Evolutionary conservation across 768 basidiomycete species (phyloP).

Genomic region (Pleurotus tuoliensis): DNA sequence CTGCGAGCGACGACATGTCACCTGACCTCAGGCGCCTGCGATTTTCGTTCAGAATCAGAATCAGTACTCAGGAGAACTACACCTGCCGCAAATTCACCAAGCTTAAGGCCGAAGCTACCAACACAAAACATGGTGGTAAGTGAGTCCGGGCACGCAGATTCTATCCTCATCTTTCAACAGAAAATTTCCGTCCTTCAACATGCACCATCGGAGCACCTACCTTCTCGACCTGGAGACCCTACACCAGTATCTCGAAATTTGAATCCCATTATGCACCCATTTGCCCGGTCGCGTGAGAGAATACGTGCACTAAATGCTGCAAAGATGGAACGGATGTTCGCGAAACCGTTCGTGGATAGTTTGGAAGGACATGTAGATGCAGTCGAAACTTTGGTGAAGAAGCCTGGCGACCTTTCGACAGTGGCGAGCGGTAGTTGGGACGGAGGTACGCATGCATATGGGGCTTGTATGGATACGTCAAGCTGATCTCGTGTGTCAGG

Average conservation of each 20-base stretch:
- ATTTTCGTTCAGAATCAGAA: background rate
- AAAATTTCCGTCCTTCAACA: constrained; percentile 88
- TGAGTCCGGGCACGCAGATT: background rate
- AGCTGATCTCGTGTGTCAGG: constrained; percentile 38
- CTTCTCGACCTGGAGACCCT: constrained; percentile 74
- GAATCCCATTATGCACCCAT: constrained; percentile 93
- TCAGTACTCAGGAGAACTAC: background rate
- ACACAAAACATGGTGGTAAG: background rate
- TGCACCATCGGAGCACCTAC: constrained; percentile 71
- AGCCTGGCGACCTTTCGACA: constrained; percentile 66
- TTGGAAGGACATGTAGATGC: constrained; percentile 94
- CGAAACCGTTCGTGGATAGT: constrained; percentile 91
- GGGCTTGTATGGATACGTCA: background rate
- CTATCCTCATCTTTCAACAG: constrained; percentile 33
- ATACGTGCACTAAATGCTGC: constrained; percentile 91
- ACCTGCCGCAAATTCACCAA: too few species aligned
- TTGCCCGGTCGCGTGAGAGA: constrained; percentile 88
- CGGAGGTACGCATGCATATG: constrained; percentile 62
- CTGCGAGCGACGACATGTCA: too few species aligned
- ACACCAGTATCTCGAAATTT: constrained; percentile 89
- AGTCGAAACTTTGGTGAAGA: constrained; percentile 79
- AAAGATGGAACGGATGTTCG: constrained; percentile 96
- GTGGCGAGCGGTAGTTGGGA: constrained; percentile 95
- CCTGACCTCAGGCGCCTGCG: too few species aligned
- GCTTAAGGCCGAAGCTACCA: too few species aligned